Percentiles rank a stretch among this genome's conserved stretches.
These are phyloP conservation scores for Cardamine resedifolia DNA, from an alignment of 345 rosid genomes.

Conservation along the genomic window DNA sequence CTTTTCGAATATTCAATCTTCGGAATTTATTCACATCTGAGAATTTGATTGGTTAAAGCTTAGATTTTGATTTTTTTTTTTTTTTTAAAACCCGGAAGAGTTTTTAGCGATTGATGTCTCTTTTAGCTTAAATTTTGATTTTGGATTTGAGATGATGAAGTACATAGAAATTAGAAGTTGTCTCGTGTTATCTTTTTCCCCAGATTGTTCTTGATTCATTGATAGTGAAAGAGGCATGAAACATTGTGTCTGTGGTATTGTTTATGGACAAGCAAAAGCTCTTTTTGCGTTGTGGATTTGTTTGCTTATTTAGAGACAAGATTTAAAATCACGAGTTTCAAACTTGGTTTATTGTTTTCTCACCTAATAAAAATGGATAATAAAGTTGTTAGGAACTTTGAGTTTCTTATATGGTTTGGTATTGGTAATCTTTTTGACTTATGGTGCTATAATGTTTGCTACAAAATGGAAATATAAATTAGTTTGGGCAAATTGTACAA, in stretches of 20 bases:
- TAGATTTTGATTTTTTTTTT: not conserved
- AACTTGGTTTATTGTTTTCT: slow-evolving; percentile 3
- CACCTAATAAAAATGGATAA: slow-evolving; percentile 10
- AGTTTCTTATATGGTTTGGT: slow-evolving; percentile 1
- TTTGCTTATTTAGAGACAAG: slow-evolving; percentile 23
- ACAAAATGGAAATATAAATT: not conserved
- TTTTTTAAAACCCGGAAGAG: not conserved
- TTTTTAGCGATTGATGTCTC: not conserved
- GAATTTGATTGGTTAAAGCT: slow-evolving; percentile 18
- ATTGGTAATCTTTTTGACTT: slow-evolving; percentile 24
- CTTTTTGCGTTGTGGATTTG: slow-evolving; percentile 10
- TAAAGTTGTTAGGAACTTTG: slow-evolving; percentile 5
- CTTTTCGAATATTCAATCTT: not conserved
- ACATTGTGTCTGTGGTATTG: slow-evolving; percentile 16
- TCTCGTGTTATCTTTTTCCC: not conserved
- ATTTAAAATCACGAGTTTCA: slow-evolving; percentile 2
- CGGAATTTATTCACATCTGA: slow-evolving; percentile 7
- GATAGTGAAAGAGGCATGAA: slow-evolving; percentile 19
- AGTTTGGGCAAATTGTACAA: not conserved
- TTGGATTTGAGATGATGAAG: slow-evolving; percentile 8
- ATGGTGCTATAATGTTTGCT: slow-evolving; percentile 20
- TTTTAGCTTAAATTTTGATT: slow-evolving; percentile 21
- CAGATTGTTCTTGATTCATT: slow-evolving; percentile 17
- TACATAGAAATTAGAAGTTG: not conserved
- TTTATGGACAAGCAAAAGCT: slow-evolving; percentile 13